These are phyloP conservation scores for Jatropha multifida DNA, from an alignment of 441 rosid species.

Conservation along the genomic window DNA sequence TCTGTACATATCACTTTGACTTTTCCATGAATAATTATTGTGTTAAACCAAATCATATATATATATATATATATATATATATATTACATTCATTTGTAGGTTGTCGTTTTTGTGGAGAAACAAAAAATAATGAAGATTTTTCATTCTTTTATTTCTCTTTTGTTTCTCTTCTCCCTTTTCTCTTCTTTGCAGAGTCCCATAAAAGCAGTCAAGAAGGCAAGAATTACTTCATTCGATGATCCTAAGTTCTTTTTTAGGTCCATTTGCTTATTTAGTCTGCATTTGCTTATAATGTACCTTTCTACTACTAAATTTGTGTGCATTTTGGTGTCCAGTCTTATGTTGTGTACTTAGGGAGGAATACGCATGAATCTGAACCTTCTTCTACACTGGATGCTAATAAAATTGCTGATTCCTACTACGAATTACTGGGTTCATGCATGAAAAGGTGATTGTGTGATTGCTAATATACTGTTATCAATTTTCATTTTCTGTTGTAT, in stretches of 20 bases:
- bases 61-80: too few relatives aligned
- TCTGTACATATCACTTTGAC: too few relatives aligned
- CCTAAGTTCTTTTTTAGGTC: neutral
- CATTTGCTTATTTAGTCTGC: neutral
- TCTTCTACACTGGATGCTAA: constrained; percentile 23
- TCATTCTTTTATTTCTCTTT: neutral
- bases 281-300: neutral
- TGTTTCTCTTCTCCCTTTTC: constrained; percentile 3
- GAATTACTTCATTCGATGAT: neutral
- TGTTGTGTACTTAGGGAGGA: constrained; percentile 59
- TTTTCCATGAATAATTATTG: too few relatives aligned
- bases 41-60: too few relatives aligned
- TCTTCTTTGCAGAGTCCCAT: constrained; percentile 1
- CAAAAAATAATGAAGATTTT: neutral
- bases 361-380: constrained; percentile 34
- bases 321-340: constrained; percentile 37
- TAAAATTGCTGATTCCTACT: constrained; percentile 34
- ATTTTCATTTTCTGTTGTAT: neutral
- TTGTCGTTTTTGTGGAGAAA: neutral
- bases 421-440: constrained; percentile 42
- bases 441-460: constrained; percentile 37
- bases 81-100: too few relatives aligned
- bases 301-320: neutral
- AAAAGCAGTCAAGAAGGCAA: constrained; percentile 18
- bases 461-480: neutral